Evolutionary conservation across 495 filamentous ascomycete genomes (phyloP).

Genomic region (Tuber calosporum): DNA sequence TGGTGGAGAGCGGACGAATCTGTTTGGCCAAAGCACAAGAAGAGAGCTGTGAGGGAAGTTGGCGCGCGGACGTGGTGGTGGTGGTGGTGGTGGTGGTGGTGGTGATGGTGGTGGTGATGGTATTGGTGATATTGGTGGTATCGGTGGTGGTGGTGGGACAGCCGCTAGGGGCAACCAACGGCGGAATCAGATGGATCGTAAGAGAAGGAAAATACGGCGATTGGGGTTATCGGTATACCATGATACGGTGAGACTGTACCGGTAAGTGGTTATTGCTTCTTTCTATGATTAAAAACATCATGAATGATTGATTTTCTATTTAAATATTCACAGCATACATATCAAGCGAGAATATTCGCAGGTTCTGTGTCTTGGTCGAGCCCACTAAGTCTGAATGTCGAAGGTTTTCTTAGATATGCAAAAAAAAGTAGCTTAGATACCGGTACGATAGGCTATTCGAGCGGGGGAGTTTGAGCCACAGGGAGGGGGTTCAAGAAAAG

Average conservation of each 20-base stretch:
- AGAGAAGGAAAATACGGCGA: constrained; percentile 31
- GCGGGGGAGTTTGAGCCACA: constrained; percentile 5
- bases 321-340: not conserved
- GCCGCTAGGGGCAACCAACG: constrained; percentile 8
- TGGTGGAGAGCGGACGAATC: not conserved
- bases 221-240: constrained; percentile 12
- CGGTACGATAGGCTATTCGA: constrained; percentile 12
- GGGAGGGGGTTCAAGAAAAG: not conserved
- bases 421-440: constrained; percentile 16
- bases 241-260: not conserved
- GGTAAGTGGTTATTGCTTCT: not conserved
- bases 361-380: not conserved
- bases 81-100: constrained; percentile 8
- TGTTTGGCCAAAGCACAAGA: not conserved
- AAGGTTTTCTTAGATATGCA: constrained; percentile 10
- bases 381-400: not conserved
- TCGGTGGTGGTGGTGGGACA: constrained; percentile 18
- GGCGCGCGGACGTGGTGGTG: constrained; percentile 8
- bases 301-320: not conserved
- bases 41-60: constrained; percentile 10
- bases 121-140: too few relatives aligned
- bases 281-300: not conserved
- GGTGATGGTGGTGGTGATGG: not conserved
- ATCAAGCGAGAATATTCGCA: not conserved
- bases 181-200: constrained; percentile 32